Evolutionary conservation across 371 early-diverging fungal species (phyloP).

Genomic region (Mucor piriformis): DNA sequence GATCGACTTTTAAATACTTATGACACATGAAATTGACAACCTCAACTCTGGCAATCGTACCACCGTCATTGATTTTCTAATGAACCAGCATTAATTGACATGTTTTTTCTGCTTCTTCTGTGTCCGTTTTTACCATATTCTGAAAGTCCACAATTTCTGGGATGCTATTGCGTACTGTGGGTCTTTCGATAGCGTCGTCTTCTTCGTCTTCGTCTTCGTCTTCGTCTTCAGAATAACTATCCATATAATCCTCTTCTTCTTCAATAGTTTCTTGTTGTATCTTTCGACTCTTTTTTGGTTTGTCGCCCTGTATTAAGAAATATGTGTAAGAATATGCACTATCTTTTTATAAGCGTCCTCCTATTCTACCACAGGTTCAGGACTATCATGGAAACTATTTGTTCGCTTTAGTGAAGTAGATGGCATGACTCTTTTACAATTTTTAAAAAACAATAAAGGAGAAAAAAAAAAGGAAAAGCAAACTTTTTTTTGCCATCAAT

Average conservation of each 20-base stretch:
- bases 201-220: neutral
- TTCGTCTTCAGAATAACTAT: constrained; percentile 1
- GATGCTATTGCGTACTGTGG: no score
- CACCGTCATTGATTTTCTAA: constrained; percentile 50
- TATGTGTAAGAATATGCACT: no score
- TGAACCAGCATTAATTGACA: neutral
- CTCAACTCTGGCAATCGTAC: constrained; percentile 82
- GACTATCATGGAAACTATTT: constrained; percentile 1
- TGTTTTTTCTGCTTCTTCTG: neutral
- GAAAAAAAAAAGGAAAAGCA: neutral
- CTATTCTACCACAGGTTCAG: neutral
- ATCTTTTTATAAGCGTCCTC: no score
- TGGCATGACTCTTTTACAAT: neutral
- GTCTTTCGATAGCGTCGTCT: neutral
- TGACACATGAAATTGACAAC: constrained; percentile 96
- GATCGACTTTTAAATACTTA: constrained; percentile 70
- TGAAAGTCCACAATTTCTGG: neutral
- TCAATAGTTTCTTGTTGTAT: neutral
- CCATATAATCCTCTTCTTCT: constrained; percentile 8
- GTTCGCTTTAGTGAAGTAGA: constrained; percentile 12
- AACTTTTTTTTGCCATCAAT: neutral
- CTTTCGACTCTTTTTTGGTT: constrained; percentile 2
- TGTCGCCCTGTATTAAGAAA: neutral
- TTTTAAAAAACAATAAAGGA: constrained; percentile 1
- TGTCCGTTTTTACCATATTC: neutral